Evolutionary conservation across 2,329 filamentous ascomycete species (phyloP), one percentile per base, ranked within the genome.

Genomic region (Penicillium fuscoglaucum): DNA sequence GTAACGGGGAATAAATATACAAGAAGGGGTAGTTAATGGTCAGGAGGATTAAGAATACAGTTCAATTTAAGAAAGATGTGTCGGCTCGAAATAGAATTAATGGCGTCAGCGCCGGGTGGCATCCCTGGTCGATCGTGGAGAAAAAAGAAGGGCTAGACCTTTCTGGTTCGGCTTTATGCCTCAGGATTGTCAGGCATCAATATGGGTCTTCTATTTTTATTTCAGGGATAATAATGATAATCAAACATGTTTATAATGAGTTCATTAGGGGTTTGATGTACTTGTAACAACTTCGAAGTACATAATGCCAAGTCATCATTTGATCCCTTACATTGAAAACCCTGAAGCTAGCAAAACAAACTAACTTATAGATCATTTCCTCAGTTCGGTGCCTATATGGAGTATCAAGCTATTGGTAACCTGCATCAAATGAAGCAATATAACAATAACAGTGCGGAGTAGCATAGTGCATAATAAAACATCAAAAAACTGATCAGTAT

Each of bases 71-170:
- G 37, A 50, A 62, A 55, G 64, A 63, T 53, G 51, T 37, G 21
- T 35, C 6, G 15, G 15, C 48, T 37, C 9, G 24, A 57, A 52
- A 57, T 57, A 57, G 54, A 66, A 57, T 43, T 62, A 55, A 65
- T 68, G 62, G 59, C 65, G 65, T 67, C 65, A 66, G 59, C 56
- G 63, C 53, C 43, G 52, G 52, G 44, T 60, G 46, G 52, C 52
- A 59, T 62, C 56, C 60, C 41, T 66, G 63, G 64, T 64, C 57
- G 58, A 67, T 67, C 61, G 64, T 66, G 64, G 63, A 60, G 64
- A 62, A 61, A 40, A 49, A 51, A 35, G 48, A 43, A 47, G 59
- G 65, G 61, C 62, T 63, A 66, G 59, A 62, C 64, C 64, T 29
- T 55, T 50, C 48, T 40, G 59, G 45, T 50, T 39, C 47, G 31